Conservation (phyloP, 768 basidiomycete species). For the Suillus paluster region DNA sequence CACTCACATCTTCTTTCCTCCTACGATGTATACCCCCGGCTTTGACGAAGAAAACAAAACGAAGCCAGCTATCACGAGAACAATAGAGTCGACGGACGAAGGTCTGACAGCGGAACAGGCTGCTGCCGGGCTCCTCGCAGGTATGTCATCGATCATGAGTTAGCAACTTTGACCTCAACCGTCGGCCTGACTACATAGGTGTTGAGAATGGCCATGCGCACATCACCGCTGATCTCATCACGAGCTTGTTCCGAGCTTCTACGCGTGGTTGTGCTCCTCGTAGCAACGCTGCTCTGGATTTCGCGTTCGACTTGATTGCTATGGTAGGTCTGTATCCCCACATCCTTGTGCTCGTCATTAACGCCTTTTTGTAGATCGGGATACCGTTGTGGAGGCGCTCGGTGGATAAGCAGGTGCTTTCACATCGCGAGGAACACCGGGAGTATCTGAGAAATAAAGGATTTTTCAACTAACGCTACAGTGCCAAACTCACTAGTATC, state of each 20-base stretch:
- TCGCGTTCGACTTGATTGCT: constrained; percentile 43
- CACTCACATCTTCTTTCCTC: constrained; percentile 83
- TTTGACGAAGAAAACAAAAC: constrained; percentile 74
- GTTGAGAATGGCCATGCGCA: constrained; percentile 72
- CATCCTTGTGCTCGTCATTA: constrained; percentile 8
- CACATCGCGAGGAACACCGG: constrained; percentile 51
- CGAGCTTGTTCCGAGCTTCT: constrained; percentile 67
- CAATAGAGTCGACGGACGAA: constrained; percentile 77
- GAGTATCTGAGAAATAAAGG: constrained; percentile 48
- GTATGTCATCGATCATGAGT: constrained; percentile 39
- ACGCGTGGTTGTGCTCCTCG: constrained; percentile 67
- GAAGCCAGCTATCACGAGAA: constrained; percentile 75
- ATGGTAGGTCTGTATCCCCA: constrained; percentile 40
- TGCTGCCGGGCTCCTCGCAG: constrained; percentile 61
- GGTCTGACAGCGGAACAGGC: constrained; percentile 66
- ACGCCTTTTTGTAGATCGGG: constrained; percentile 42
- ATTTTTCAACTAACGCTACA: constrained; percentile 38
- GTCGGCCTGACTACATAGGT: constrained; percentile 47
- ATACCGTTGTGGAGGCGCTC: constrained; percentile 55
- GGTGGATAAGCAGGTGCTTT: constrained; percentile 51
- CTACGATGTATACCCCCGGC: constrained; percentile 79
- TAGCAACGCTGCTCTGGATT: constrained; percentile 64
- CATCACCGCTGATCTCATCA: constrained; percentile 74
- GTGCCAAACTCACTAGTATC: neutral
- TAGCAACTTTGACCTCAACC: neutral